Base-by-base conservation (phyloP, 1,284 basidiomycete genomes). In the Tylopilus orsonianus region DNA sequence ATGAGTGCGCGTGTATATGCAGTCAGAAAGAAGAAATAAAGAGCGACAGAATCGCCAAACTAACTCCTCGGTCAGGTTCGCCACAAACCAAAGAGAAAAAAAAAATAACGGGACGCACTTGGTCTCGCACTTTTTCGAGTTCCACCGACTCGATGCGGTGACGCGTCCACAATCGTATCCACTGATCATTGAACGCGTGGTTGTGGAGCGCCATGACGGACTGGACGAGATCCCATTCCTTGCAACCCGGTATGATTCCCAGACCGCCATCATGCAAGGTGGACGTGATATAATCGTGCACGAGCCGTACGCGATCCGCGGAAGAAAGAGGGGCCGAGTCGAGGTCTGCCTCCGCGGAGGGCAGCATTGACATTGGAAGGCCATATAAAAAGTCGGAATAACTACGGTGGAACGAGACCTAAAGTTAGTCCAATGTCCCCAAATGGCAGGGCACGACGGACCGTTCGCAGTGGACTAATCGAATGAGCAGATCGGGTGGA, bases 11-110 rank as follows among this genome's bases (percentile, higher is more conserved):
- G 78, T 0, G 92, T 88, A 72, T 97, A 97, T 49, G 81, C 81
- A 3, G 84, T 80, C 9, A 97, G 76, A 72, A 95, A 97, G 45
- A 83, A 81, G 67, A 95, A 97, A 71, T 97, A 97, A 22, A 95
- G 79, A n/a, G 92, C 90, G 13, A 96, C 75, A 1, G 83, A 78
- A 60, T 93, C 91, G 13, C 94, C 92, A 62, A 93, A 94, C 83
- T 93, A 48, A 10, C 27, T 2, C 24, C 8, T n/a, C 26, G 0
- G 27, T 66, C 14, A 44, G 38, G 18, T 18, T 34, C 12, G 23
- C 10, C 20, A 19, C n/a, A n/a, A n/a, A n/a, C n/a, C n/a, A n/a
- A n/a, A n/a, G n/a, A 0, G 6, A 27, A 36, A 16, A 29, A 26
- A 23, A 3, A 19, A 12, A 12, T 3, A 2, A 18, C 1, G 1